Evolutionary conservation across 2,329 filamentous ascomycete genomes (phyloP).

Genomic region (Xylaria sp.): DNA sequence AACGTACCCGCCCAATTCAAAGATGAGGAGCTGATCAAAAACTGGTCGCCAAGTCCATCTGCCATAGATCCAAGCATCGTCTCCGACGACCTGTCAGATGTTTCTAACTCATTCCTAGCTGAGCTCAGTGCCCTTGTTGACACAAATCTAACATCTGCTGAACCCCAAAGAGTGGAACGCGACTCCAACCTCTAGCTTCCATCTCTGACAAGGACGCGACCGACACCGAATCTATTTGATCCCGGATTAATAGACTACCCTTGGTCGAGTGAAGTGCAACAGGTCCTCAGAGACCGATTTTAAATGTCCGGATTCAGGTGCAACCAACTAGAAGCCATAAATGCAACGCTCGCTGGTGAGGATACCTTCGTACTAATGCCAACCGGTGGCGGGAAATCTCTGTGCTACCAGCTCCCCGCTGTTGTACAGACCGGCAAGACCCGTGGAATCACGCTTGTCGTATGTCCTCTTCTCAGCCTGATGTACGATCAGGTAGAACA

Average conservation of each 20-base stretch:
- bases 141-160: neutral
- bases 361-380: neutral
- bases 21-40: neutral
- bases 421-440: neutral
- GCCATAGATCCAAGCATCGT: constrained; percentile 3
- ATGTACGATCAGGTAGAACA: neutral
- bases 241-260: neutral
- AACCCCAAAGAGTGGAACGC: neutral
- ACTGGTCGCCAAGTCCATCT: neutral
- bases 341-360: neutral
- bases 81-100: neutral
- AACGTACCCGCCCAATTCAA: neutral
- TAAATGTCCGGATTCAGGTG: neutral
- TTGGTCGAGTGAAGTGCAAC: neutral
- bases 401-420: neutral
- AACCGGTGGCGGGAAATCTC: neutral
- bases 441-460: neutral
- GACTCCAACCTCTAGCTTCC: neutral
- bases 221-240: neutral
- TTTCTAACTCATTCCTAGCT: neutral
- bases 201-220: neutral
- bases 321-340: neutral
- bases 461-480: neutral
- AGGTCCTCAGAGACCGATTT: neutral
- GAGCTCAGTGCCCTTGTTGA: neutral